Evolutionary conservation across 176 grass and related monocot species (phyloP).

Genomic region (Oryza glumipatula): DNA sequence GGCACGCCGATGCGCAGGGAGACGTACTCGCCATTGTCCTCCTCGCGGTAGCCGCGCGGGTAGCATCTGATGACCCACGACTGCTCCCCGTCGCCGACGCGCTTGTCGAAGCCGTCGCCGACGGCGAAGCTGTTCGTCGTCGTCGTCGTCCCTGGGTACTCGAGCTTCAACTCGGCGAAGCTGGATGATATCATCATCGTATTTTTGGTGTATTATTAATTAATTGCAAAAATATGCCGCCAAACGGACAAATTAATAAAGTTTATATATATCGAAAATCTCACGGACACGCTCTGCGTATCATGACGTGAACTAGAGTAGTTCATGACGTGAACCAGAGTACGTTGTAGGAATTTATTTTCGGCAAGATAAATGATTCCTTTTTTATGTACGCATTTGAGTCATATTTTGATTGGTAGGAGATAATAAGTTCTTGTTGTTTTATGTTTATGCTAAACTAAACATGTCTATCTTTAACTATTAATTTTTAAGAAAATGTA

Average conservation of each 20-base stretch:
- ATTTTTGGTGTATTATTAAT: background rate
- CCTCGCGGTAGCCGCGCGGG: background rate
- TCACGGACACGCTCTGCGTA: background rate
- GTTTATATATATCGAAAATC: background rate
- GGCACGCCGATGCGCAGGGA: background rate
- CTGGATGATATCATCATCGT: background rate
- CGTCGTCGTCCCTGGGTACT: background rate
- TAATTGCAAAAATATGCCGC: no score
- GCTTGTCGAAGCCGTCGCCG: background rate
- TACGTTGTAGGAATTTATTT: no score
- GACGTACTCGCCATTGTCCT: background rate
- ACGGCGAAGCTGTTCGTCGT: background rate
- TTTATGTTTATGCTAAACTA: no score
- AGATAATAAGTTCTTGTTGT: no score
- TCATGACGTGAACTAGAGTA: no score
- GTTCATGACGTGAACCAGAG: no score
- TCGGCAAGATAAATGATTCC: no score
- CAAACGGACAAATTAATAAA: background rate
- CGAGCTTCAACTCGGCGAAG: slow-evolving; percentile 23
- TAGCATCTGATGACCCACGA: slow-evolving; percentile 22
- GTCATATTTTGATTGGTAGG: no score
- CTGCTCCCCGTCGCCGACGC: background rate
- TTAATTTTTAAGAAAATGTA: no score
- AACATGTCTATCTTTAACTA: no score
- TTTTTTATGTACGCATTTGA: no score